Evolutionary conservation across 805 yeast genomes (phyloP), one percentile per base, ranked within the genome.

Genomic region (Blastobotrys chiropterorum): DNA sequence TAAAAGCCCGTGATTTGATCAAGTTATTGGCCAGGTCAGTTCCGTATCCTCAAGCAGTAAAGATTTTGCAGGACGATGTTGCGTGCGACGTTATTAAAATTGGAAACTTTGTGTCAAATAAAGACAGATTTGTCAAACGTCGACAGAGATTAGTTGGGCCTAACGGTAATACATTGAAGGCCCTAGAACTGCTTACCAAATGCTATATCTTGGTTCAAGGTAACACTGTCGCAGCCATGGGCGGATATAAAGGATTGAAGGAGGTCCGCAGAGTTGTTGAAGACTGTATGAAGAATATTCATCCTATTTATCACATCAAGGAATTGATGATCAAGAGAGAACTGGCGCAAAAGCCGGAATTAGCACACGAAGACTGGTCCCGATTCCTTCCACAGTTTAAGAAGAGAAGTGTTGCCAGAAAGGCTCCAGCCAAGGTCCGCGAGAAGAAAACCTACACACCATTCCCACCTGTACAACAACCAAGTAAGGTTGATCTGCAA

Each of bases 291-390:
- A 82, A 78, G 65, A 94, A 94, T 62, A 77, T 94, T 13, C 99
- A 94, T 67, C 99, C 99, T n/a, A 92, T 94, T 55, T 94, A 94
- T 71, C 92, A 94, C 68, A 92, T 94, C 65, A 94, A 94, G 68
- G 99, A 94, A 69, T 76, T 94, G 56, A 94, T 94, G 99, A 92
- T 94, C 67, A 92, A 90, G 72, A 85, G 94, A 68, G 99, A 94
- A 71, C 76, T 94, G 56, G 88, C 95, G 31, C 87, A 90, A 72
- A 89, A 87, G 64, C 99, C 99, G 8, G 98, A 94, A 62, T 77
- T 94, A 58, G 97, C 96, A 30, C 76, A 87, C 50, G 98, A 94
- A 71, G 97, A 90, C 70, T 94, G 99, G 99, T 82, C 90, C 21
- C 79, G 99, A 69, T 94, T 92, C 69, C 75, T 94, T 66, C 99